Percentiles rank a stretch among this genome's conserved stretches.
Conservation (phyloP, 495 filamentous ascomycete species). For the Pseudoneurospora amorphoporcata region DNA sequence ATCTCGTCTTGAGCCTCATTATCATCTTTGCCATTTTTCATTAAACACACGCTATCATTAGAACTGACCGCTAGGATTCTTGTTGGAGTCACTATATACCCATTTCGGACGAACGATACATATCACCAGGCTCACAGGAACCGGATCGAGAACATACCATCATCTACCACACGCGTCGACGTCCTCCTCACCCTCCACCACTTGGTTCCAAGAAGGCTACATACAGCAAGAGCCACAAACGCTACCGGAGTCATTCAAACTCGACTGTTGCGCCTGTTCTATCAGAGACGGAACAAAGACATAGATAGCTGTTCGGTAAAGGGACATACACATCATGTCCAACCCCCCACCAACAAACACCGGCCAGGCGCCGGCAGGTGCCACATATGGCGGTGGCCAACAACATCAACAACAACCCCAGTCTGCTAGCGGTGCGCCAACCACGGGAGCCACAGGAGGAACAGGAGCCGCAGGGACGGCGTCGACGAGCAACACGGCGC, state of each 20-base stretch:
- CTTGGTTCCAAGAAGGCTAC: not conserved
- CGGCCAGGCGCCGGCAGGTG: slow-evolving; percentile 8
- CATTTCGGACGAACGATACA: not conserved
- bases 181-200: not conserved
- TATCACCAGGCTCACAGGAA: not conserved
- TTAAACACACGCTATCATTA: not conserved
- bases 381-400: slow-evolving; percentile 6
- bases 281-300: not conserved
- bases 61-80: not conserved
- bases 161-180: not conserved
- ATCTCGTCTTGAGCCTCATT: not conserved
- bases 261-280: not conserved
- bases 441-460: slow-evolving; percentile 12
- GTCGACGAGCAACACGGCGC: slow-evolving; percentile 31
- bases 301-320: not conserved
- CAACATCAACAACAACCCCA: slow-evolving; percentile 13
- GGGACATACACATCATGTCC: slow-evolving; percentile 9
- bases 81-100: not conserved
- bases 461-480: slow-evolving; percentile 12
- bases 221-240: not conserved
- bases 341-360: slow-evolving; percentile 7
- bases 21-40: not conserved
- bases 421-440: slow-evolving; percentile 10
- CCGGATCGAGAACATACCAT: not conserved
- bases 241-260: not conserved